phyloP scores from a whole-genome alignment of 371 early-diverging fungal species.

The Conidiobolus coronatus region DNA sequence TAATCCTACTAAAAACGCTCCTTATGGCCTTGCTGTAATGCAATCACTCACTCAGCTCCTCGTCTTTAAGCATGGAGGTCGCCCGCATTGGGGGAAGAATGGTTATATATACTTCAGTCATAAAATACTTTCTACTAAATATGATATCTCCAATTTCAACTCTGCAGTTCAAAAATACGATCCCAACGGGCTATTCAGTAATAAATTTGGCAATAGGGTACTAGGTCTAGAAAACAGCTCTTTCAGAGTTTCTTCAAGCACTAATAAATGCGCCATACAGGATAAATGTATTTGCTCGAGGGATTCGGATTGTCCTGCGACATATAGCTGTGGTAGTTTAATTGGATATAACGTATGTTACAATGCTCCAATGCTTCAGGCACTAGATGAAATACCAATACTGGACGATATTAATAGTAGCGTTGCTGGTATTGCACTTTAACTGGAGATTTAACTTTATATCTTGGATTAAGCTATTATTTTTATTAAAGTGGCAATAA shows the following conservation, averaged over 20 bases:
- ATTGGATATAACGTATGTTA: too few relatives aligned
- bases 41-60: background rate
- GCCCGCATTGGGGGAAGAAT: conserved; percentile 1
- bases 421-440: too few relatives aligned
- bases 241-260: background rate
- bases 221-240: background rate
- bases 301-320: background rate
- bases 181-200: background rate
- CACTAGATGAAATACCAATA: too few relatives aligned
- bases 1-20: background rate
- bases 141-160: background rate
- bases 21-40: background rate
- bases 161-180: background rate
- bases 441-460: too few relatives aligned
- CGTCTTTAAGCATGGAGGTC: background rate
- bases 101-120: background rate
- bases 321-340: background rate
- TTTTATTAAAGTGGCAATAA: too few relatives aligned
- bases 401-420: too few relatives aligned
- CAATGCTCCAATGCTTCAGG: too few relatives aligned
- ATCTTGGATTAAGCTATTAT: too few relatives aligned
- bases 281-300: background rate
- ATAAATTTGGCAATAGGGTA: background rate
- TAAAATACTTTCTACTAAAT: background rate
- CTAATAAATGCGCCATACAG: background rate